Percentiles rank a stretch among this genome's conserved stretches.
These are phyloP conservation scores for Cryphonectria japonica DNA, from an alignment of 2,329 filamentous ascomycete species.

Conservation along the genomic window DNA sequence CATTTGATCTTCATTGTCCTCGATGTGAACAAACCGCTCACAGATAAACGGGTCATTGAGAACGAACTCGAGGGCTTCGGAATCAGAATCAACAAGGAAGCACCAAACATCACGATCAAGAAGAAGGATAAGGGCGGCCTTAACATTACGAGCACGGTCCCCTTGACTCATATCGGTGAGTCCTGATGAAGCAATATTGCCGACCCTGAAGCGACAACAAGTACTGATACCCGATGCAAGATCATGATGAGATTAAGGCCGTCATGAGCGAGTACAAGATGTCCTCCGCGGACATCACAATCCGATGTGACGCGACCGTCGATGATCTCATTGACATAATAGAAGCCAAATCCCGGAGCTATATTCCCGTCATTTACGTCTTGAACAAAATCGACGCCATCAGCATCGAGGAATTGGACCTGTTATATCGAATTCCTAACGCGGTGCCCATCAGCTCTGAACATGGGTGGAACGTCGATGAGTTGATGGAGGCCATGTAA, in stretches of 20 bases:
- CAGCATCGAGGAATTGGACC: slow-evolving; percentile 94
- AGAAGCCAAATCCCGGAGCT: slow-evolving; percentile 91
- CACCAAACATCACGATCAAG: slow-evolving; percentile 98
- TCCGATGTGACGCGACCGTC: slow-evolving; percentile 95
- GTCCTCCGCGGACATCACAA: slow-evolving; percentile 94
- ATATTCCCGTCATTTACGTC: slow-evolving; percentile 98
- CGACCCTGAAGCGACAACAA: not conserved
- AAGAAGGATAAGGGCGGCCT: slow-evolving; percentile 99
- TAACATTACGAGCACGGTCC: slow-evolving; percentile 92
- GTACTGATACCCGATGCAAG: slow-evolving; percentile 38
- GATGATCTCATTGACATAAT: slow-evolving; percentile 96
- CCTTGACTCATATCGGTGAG: slow-evolving; percentile 75
- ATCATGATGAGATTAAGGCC: slow-evolving; percentile 94
- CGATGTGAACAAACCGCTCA: slow-evolving; percentile 97
- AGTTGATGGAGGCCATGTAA: slow-evolving; percentile 93
- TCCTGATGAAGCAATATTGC: not conserved
- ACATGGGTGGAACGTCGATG: slow-evolving; percentile 97
- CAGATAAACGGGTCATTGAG: slow-evolving; percentile 96
- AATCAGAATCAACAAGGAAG: slow-evolving; percentile 95
- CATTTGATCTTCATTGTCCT: slow-evolving; percentile 98
- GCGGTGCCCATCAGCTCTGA: slow-evolving; percentile 97
- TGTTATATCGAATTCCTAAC: slow-evolving; percentile 95
- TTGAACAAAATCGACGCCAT: slow-evolving; percentile 99
- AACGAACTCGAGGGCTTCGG: slow-evolving; percentile 95
- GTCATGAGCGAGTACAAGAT: slow-evolving; percentile 98